A percentile compares a stretch with the other conserved stretches of the same genome.
Evolutionary conservation across 2,329 filamentous ascomycete species (phyloP).

Genomic region (Nemania diffusa): DNA sequence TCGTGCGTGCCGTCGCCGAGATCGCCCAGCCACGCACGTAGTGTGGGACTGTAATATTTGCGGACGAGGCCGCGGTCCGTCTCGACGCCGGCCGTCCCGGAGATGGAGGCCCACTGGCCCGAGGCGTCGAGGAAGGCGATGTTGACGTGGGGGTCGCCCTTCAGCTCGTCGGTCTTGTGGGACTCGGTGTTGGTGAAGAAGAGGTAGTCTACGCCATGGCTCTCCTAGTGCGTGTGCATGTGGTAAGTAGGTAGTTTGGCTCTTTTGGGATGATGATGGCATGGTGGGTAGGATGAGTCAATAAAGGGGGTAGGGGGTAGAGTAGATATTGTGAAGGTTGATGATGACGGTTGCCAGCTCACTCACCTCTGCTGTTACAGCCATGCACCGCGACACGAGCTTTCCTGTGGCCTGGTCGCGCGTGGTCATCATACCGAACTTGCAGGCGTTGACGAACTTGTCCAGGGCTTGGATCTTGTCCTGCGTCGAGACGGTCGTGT

Average conservation of each 20-base stretch:
- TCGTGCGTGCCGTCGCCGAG: slow-evolving; percentile 85
- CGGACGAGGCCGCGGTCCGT: slow-evolving; percentile 75
- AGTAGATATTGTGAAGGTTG: not conserved
- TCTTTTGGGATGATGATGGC: not conserved
- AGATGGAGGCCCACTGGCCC: slow-evolving; percentile 88
- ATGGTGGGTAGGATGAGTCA: not conserved
- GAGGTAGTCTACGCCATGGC: slow-evolving; percentile 80
- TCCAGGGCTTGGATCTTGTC: slow-evolving; percentile 81
- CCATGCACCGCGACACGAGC: slow-evolving; percentile 87
- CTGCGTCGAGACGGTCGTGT: slow-evolving; percentile 70
- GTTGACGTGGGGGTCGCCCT: slow-evolving; percentile 78
- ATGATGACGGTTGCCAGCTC: not conserved
- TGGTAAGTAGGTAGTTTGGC: not conserved
- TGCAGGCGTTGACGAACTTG: slow-evolving; percentile 75
- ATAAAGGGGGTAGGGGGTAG: not conserved
- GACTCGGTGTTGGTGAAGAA: slow-evolving; percentile 94
- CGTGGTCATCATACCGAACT: slow-evolving; percentile 92
- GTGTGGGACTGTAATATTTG: slow-evolving; percentile 77
- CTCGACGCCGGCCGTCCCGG: slow-evolving; percentile 75
- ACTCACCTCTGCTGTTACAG: slow-evolving; percentile 78
- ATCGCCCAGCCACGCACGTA: slow-evolving; percentile 90
- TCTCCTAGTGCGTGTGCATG: slow-evolving; percentile 69
- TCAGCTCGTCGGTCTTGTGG: slow-evolving; percentile 85
- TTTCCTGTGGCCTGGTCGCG: slow-evolving; percentile 71
- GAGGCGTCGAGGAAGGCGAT: slow-evolving; percentile 79